Conservation (phyloP, 108 stramenopile species). For the Nitzschia sp. region DNA sequence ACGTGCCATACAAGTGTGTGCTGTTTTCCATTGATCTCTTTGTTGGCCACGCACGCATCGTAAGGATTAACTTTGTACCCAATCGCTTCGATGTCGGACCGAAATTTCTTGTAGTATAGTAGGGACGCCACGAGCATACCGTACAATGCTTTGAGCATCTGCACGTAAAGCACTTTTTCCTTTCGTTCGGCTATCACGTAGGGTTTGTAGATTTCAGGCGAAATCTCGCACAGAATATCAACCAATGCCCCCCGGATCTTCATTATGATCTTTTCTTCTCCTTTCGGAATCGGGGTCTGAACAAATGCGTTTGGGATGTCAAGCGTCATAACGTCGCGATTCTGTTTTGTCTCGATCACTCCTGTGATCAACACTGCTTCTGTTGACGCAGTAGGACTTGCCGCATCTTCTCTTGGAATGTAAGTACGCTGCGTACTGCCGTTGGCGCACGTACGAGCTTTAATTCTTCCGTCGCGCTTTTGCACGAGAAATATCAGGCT, state of each 20-base stretch:
- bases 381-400: constrained; percentile 42
- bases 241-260: constrained; percentile 27
- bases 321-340: constrained; percentile 39
- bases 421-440: constrained; percentile 41
- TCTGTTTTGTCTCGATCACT: constrained; percentile 36
- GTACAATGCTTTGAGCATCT: constrained; percentile 39
- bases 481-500: constrained; percentile 26
- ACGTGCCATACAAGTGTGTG: constrained; percentile 42
- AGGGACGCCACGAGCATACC: constrained; percentile 34
- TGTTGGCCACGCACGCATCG: constrained; percentile 39
- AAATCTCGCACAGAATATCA: constrained; percentile 32
- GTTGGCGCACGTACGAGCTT: constrained; percentile 35
- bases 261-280: constrained; percentile 22
- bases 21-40: constrained; percentile 40
- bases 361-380: constrained; percentile 36
- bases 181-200: constrained; percentile 27
- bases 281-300: constrained; percentile 34
- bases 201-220: constrained; percentile 27
- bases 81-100: constrained; percentile 5
- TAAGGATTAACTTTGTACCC: constrained; percentile 43
- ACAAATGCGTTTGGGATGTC: constrained; percentile 58
- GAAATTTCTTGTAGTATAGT: constrained; percentile 39
- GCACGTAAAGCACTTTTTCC: constrained; percentile 30
- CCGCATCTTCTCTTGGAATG: constrained; percentile 33
- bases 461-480: constrained; percentile 24